Evolutionary conservation across 352 stramenopile genomes (phyloP), one percentile per base, ranked within the genome.

Genomic region (Hyaloperonospora arabidopsidis): DNA sequence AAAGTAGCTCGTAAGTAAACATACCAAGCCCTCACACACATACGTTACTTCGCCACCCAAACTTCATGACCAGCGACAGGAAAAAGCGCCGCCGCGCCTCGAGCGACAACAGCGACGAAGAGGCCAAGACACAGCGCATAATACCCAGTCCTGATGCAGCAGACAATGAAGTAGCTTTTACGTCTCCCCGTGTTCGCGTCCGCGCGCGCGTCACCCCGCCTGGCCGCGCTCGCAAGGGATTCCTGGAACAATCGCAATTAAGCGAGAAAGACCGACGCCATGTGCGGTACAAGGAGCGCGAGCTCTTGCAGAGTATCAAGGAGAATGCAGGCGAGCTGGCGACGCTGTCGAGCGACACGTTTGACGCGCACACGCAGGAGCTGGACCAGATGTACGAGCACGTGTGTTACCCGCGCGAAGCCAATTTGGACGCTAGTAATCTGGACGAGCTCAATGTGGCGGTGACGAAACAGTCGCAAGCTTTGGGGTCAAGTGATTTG

Each of bases 391-490:
- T 92, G 66, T 92, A 88, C 64, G 76, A 86, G 40, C 68, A 70
- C 41, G 79, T 92, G 36, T 87, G 78, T 57, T 92, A 89, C 59
- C 79, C 81, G 32, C 76, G 81, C 6, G 81, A 92, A 47, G 81
- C 81, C 44, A 92, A 92, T 55, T 49, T 92, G 45, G 81, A 92
- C 48, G 81, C 81, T 17, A 84, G 63, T 32, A 92, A 92, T 51
- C 66, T 92, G 35, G 81, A 92, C 54, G 81, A 92, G 50, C 74
- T 92, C 38, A 92, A 89, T 55, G 70, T 74, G 32, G 76, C 80
- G 0, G 75, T 92, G 11, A 64, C 70, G 28, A 89, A 89, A 57
- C 81, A 92, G 67, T 83, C 73, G 5, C 70, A 89, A 44, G 68
- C 77, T 1, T 59, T 92, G 25, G 74, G 79, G 14, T 69, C 81